These are phyloP conservation scores for Leccinum huronense DNA, from an alignment of 1,284 basidiomycete genomes.

Conservation along the genomic window DNA sequence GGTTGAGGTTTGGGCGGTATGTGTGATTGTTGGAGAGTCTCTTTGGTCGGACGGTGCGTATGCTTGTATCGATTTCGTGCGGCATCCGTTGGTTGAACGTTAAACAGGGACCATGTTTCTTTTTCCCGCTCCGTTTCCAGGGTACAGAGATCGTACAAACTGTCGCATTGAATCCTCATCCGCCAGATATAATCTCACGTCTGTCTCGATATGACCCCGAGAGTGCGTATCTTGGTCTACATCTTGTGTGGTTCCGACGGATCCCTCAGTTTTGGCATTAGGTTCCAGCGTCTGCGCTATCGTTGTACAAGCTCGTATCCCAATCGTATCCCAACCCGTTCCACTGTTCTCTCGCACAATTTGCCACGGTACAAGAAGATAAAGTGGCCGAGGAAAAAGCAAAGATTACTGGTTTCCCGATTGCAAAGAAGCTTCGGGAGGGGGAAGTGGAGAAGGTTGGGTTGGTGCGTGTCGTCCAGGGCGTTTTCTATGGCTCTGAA, in stretches of 20 bases:
- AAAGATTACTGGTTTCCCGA: conserved; percentile 70
- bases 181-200: conserved; percentile 64
- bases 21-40: conserved; percentile 70
- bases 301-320: conserved; percentile 64
- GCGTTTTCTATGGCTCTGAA: neutral
- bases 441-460: conserved; percentile 70
- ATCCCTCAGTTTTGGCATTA: conserved; percentile 27
- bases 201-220: conserved; percentile 57
- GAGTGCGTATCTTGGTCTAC: conserved; percentile 40
- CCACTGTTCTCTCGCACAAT: conserved; percentile 66
- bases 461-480: conserved; percentile 48
- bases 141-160: conserved; percentile 72
- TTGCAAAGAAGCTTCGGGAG: conserved; percentile 69
- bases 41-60: conserved; percentile 68
- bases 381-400: conserved; percentile 66
- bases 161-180: conserved; percentile 70
- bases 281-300: conserved; percentile 54
- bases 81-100: neutral
- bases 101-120: neutral
- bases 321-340: conserved; percentile 66
- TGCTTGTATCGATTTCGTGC: neutral
- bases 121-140: conserved; percentile 38
- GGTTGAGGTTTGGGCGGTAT: conserved; percentile 77
- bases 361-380: conserved; percentile 76
- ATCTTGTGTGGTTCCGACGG: neutral